Base-by-base conservation (phyloP, 805 yeast species). In the Blastobotrys chiropterorum region DNA sequence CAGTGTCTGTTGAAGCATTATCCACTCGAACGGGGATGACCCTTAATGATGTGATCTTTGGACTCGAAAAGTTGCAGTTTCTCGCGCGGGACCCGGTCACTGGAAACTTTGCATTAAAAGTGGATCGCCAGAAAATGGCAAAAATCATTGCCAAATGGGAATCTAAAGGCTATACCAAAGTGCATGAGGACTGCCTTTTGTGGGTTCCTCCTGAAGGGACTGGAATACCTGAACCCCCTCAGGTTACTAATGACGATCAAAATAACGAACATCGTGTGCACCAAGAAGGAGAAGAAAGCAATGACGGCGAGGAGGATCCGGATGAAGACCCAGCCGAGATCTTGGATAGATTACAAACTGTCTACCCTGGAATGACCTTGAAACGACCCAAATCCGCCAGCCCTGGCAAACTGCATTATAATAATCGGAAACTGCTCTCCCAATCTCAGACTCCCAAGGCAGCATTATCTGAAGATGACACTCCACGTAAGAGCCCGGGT, bases 31-130 rank as follows among this genome's bases (percentile, higher is more conserved):
- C 97, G 0, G 97, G 97, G 0, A 86, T 94, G 90, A 83, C 78
- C 1, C 77, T 85, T 6, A 85, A 92, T 13, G 98, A 94, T 67
- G 89, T 90, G 0, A 76, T 92, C 3, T 86, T 86, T 45, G 96
- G 95, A 0, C 71, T 94, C 19, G 99, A 94, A 66, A 85, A 82
- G 52, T 68, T 92, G 26, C 75, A 80, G 21, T 81, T 85, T 6
- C 70, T 94, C 19, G 69, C 79, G 1, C 69, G 75, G 34, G 73
- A 79, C 52, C 72, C 76, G 2, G 52, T 3, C 17, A 17, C 16
- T 3, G 31, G 31, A 3, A 13, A 20, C 3, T 43, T 19, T 20
- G 30, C 46, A 3, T 15, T 43, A 6, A 16, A 14, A 4, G 40
- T 38, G 40, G 40, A 38, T 16, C 40, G 40, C 15, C 16, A n/a